phyloP scores from a whole-genome alignment of 2,329 filamentous ascomycete genomes.

The Epichloe baconii region DNA sequence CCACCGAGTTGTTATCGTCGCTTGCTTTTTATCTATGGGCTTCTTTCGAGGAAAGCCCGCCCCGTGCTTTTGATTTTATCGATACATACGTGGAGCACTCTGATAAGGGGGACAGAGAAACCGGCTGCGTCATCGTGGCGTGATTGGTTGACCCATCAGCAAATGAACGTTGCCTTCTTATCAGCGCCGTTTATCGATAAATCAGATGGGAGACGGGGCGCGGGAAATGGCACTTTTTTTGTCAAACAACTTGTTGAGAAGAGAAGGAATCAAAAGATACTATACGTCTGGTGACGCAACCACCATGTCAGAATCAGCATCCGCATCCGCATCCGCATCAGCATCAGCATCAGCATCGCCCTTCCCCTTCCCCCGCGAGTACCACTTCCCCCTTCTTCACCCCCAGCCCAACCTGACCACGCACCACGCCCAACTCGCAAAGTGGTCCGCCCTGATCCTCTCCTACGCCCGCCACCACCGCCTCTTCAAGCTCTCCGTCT shows the following conservation, averaged over 20 bases:
- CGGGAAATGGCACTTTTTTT: too few relatives aligned
- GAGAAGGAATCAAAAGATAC: too few relatives aligned
- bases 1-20: too few relatives aligned
- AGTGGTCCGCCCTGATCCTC: slow-evolving; percentile 80
- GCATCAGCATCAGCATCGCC: background rate
- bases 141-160: background rate
- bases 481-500: slow-evolving; percentile 61
- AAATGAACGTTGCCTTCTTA: background rate
- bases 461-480: slow-evolving; percentile 69
- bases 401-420: slow-evolving; percentile 61
- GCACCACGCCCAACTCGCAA: slow-evolving; percentile 60
- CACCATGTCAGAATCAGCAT: background rate
- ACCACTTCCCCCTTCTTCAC: slow-evolving; percentile 78
- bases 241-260: too few relatives aligned
- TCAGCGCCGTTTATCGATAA: background rate
- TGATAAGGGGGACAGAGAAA: too few relatives aligned
- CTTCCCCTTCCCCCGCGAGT: slow-evolving; percentile 43
- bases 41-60: too few relatives aligned
- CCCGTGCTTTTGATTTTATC: too few relatives aligned
- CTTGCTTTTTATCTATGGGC: too few relatives aligned
- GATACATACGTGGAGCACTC: too few relatives aligned
- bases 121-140: background rate
- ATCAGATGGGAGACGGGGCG: background rate
- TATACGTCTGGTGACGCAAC: too few relatives aligned
- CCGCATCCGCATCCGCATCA: background rate